Evolutionary conservation across 352 stramenopile species (phyloP), one percentile per base, ranked within the genome.

Genomic region (Halophytophthora polymorphica): DNA sequence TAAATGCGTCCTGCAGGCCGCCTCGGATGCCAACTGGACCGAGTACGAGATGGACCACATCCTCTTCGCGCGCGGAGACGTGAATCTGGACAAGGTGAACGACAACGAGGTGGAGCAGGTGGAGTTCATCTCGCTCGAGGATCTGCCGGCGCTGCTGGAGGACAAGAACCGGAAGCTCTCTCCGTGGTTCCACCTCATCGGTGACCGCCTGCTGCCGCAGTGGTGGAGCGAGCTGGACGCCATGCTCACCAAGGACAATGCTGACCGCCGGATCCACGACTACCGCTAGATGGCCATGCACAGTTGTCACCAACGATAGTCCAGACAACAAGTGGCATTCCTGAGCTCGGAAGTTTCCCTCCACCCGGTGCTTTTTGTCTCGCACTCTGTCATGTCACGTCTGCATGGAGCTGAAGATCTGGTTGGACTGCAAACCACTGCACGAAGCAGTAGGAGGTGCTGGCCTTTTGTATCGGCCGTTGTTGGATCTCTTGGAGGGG

Each of bases 1-100:
- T n/a, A n/a, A n/a, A 31, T 44, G 15, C 43, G 18, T 15, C 5
- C 31, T 59, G 29, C 40, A 83, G 66, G 81, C 83, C 21, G 70
- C 83, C 2, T 93, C 86, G 8, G 79, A 92, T 28, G 71, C 79
- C 23, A 90, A 88, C 54, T 99, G 96, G 96, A 96, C 92, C 53
- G 97, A 99, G 69, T 98, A 99, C 63, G 97, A 99, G 64, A 97
- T 99, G 67, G 97, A 99, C 61, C 98, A 99, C 68, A 96, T 99
- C 33, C 73, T 99, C 6, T 92, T 99, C 37, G 85, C 90, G 6
- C 90, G 90, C 33, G 70, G 65, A 0, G 76, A 86, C 11, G 68
- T 98, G 10, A 62, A 66, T 18, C 51, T 98, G 25, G 53, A 90
- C 31, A 63, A 92, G 15, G 71, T 96, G 13, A 97, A 99, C 64